Base-by-base conservation (phyloP, 2,329 filamentous ascomycete genomes). In the Fusarium sp. region DNA sequence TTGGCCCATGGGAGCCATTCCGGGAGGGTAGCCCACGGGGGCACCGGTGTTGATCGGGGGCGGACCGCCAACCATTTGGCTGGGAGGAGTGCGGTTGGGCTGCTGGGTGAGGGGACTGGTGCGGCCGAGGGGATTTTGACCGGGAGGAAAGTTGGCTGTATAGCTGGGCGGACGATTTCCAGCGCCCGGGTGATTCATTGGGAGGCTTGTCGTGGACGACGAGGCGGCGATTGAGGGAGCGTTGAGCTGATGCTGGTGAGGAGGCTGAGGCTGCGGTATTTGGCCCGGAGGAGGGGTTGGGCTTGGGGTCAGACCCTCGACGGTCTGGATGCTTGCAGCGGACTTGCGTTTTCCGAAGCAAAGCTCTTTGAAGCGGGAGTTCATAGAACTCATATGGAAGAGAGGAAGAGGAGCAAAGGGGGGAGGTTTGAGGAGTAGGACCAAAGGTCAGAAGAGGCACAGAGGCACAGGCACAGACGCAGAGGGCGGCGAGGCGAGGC, bases 261-360 rank as follows among this genome's bases (percentile, higher is more conserved):
- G 86, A 77, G 86, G 84, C 77, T 86, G 86, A 77, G 86, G 84
- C 77, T 86, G 86, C 80, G 87, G 83, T 84, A 88, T 86, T 87
- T 89, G 88, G 82, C 81, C 84, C 71, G 82, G 80, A 80, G 82
- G 81, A 78, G 82, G 81, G 75, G 75, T 80, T 76, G 76, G 73
- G 58, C 77, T 77, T 70, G 81, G 77, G 71, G 79, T 77, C 67
- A 76, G 77, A 66, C 81, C 81, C 81, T 88, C 85, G 82, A 84
- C 81, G 81, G 84, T 85, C 76, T 88, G 87, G 80, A 90, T 89
- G 83, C 88, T 90, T 82, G 88, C 87, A 80, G 88, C 88, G 80
- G 92, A 92, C 88, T 92, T 93, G 85, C 93, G 92, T 90, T 93
- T 94, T 86, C 92, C 92, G 88, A 94, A 93, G 86, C 93, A 87